Percentiles rank a stretch among this genome's conserved stretches.
Conservation (phyloP, 1,139 yeast genomes). For the Yamadazyma friedrichii region DNA sequence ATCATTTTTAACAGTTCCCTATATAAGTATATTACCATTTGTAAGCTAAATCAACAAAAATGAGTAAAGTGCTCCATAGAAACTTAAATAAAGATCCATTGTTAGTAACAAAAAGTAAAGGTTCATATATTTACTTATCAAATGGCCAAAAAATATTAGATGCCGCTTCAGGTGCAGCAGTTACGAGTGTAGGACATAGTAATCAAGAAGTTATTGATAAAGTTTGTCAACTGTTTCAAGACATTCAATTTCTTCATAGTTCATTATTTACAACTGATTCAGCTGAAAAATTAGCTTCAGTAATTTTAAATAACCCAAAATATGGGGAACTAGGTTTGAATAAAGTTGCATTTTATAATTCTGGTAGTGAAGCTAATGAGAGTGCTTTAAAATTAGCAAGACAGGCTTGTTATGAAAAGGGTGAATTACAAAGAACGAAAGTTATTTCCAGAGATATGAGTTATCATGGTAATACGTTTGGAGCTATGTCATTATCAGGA, state of each 20-base stretch:
- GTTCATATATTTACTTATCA: background rate
- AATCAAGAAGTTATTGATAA: slow-evolving; percentile 46
- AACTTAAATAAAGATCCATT: background rate
- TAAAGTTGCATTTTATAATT: slow-evolving; percentile 51
- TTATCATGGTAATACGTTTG: slow-evolving; percentile 59
- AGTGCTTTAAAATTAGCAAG: slow-evolving; percentile 53
- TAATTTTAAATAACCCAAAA: slow-evolving; percentile 37
- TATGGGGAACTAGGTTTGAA: slow-evolving; percentile 49
- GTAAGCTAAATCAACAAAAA: too few species aligned
- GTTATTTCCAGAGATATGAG: slow-evolving; percentile 51
- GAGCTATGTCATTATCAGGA: slow-evolving; percentile 48
- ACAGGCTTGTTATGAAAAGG: slow-evolving; percentile 51
- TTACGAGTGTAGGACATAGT: slow-evolving; percentile 55
- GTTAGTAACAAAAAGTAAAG: background rate
- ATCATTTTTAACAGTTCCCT: too few species aligned
- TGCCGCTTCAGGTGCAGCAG: slow-evolving; percentile 64
- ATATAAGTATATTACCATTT: too few species aligned
- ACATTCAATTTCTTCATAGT: slow-evolving; percentile 43
- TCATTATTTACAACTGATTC: slow-evolving; percentile 35
- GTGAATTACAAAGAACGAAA: slow-evolving; percentile 43
- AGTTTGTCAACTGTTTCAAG: slow-evolving; percentile 46
- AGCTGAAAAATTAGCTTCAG: slow-evolving; percentile 48
- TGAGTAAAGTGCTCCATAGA: background rate
- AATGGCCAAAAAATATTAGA: slow-evolving; percentile 32
- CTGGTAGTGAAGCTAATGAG: slow-evolving; percentile 61